phyloP scores from a whole-genome alignment of 352 stramenopile genomes.

The Pythium aquatile region DNA sequence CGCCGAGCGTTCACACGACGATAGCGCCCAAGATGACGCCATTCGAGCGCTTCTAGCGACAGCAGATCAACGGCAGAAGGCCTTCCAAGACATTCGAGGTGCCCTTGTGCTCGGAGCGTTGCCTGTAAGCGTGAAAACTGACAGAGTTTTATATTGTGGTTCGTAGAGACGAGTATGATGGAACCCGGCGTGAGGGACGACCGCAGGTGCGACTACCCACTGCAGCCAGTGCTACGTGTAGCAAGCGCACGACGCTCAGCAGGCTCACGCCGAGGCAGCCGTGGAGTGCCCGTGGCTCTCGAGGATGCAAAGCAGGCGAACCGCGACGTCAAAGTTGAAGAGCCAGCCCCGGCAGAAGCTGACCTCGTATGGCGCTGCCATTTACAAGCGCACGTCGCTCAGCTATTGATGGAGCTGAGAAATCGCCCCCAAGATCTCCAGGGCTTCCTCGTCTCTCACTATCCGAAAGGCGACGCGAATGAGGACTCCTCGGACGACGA shows the following conservation, averaged over 20 bases:
- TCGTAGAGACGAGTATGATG: constrained; percentile 10
- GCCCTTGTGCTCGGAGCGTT: neutral
- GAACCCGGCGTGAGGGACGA: constrained; percentile 16
- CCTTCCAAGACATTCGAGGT: constrained; percentile 23
- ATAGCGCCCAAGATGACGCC: neutral
- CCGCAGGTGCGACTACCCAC: constrained; percentile 25
- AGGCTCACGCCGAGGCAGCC: neutral
- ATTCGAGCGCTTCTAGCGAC: constrained; percentile 4
- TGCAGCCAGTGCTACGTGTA: constrained; percentile 11
- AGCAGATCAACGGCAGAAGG: constrained; percentile 14
- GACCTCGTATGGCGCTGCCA: constrained; percentile 33
- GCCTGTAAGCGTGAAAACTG: neutral
- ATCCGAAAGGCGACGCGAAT: constrained; percentile 25
- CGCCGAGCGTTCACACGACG: neutral
- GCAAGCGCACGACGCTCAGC: constrained; percentile 3
- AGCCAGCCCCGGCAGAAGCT: neutral
- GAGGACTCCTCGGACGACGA: constrained; percentile 18
- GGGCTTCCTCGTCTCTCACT: constrained; percentile 33
- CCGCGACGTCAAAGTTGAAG: neutral
- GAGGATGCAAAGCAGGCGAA: neutral
- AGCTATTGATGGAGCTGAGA: constrained; percentile 45
- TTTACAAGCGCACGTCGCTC: constrained; percentile 44
- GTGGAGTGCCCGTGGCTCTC: neutral
- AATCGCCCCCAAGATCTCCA: constrained; percentile 35
- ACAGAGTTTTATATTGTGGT: neutral